These are phyloP conservation scores for Fusarium denticulatum DNA, from an alignment of 2,329 filamentous ascomycete species.

Conservation along the genomic window DNA sequence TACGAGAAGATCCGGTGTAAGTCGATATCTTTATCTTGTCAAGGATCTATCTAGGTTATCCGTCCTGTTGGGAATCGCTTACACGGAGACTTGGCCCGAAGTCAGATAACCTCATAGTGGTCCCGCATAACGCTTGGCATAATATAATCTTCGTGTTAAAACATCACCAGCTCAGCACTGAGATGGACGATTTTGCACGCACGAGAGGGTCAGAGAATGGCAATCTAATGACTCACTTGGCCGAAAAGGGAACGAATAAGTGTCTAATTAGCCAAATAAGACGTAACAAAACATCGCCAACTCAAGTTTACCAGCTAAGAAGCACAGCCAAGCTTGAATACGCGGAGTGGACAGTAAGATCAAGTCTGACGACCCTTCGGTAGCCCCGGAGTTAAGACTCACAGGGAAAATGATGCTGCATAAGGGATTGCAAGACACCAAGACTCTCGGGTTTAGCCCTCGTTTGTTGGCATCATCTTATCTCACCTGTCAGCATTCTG, in stretches of 20 bases:
- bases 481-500: slow-evolving; percentile 31
- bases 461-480: slow-evolving; percentile 8
- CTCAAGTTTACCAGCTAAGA: slow-evolving; percentile 2
- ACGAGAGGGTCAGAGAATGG: not conserved
- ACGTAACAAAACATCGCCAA: not conserved
- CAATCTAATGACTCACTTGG: slow-evolving; percentile 10
- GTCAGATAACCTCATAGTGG: slow-evolving; percentile 3
- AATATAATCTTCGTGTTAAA: not conserved
- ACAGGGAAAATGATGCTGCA: not conserved
- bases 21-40: not conserved
- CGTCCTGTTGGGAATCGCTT: slow-evolving; percentile 1
- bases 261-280: slow-evolving; percentile 12
- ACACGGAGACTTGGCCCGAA: slow-evolving; percentile 2
- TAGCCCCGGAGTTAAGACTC: slow-evolving; percentile 36
- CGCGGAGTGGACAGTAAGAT: slow-evolving; percentile 21
- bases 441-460: not conserved
- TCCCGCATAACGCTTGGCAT: slow-evolving; percentile 28
- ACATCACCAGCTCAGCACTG: not conserved
- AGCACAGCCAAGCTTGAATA: slow-evolving; percentile 3
- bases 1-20: not conserved
- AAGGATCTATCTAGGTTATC: slow-evolving; percentile 12
- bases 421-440: not conserved
- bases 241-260: not conserved
- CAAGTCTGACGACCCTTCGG: slow-evolving; percentile 26
- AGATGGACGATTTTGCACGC: not conserved